Evolutionary conservation across 1,139 yeast species (phyloP), one percentile per base, ranked within the genome.

Genomic region (Taphrina pruni): DNA sequence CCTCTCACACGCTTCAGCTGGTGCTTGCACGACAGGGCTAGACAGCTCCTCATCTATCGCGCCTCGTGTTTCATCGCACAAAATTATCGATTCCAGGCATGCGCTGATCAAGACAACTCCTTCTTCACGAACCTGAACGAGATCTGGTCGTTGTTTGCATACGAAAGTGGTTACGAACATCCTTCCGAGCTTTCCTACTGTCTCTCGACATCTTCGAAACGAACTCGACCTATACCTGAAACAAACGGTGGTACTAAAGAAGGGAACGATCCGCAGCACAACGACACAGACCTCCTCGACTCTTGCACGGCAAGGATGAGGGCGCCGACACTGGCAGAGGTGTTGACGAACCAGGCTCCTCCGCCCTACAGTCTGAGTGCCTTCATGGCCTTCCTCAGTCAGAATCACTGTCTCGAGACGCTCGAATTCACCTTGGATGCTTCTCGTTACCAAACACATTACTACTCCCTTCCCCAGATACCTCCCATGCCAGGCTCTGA

Each of bases 371-470:
- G 76, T 36, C 72, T 77, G 56, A 69, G 74, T 32, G 75, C 74
- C 41, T 78, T 79, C 69, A 71, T 73, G 65, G 74, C 73, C 20
- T 79, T 73, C 66, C 72, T 78, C 41, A 71, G 75, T 41, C 75
- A 74, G 51, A 76, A 75, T 69, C 79, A 77, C 73, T 78, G 81
- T 60, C 73, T 73, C 43, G 81, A 79, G 72, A 75, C 77, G 9
- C 74, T 79, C 58, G 80, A 79, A 69, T 79, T 79, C 71, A 72
- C 76, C 2, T 69, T 76, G 66, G 79, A 77, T 64, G 78, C 77
- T 39, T 70, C 72, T 12, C 70, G 75, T 38, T 79, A 79, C 70
- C 64, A 67, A n/a, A 70, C 69, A 17, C 66, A 71, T 36, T 77
- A 74, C 66, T 69, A 70, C 38, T 64, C 71, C 26, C 72, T 65